Evolutionary conservation across 345 rosid species (phyloP), one percentile per base, ranked within the genome.

Genomic region (Citrus maxima): DNA sequence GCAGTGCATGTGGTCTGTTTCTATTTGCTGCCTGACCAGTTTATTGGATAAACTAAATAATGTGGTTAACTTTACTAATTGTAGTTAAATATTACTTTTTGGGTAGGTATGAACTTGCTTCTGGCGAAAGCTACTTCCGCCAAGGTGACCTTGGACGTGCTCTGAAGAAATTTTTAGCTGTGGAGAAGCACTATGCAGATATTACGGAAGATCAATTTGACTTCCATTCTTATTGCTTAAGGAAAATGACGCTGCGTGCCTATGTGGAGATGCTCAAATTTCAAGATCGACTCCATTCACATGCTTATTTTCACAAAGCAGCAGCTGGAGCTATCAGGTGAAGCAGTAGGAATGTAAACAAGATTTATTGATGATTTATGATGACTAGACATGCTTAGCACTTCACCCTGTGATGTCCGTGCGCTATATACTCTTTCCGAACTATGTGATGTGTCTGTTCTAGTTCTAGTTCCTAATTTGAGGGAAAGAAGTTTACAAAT

Each of bases 1-100:
- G 99, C 99, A 97, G 86, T 97, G 98, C 98, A 97, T 94, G 99
- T 97, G 99, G 99, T 97, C 74, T 55, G 87, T 82, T 62, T 82
- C 61, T 83, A 25, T 72, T 77, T 80, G 82, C 68, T 80, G 63
- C 59, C 37, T 59, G 74, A 51, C 38, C 60, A 71, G 58, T 6
- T 27, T 80, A 32, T 54, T 55, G 3, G 69, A 25, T 76, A 9
- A 78, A 66, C 24, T 83, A 40, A 69, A 59, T 80, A 64, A 40
- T 70, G 64, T 75, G 72, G 32, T 74, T 66, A 21, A 58, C 21
- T 51, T 19, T 76, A 56, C 76, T 70, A 60, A 77, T 32, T 74
- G 28, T 67, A 61, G 69, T 25, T 72, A 65, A 59, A 38, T 78
- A 59, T 80, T 67, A 4, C 54, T 55, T 68, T 51, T 74, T 65